Percentiles rank a stretch among this genome's conserved stretches.
Conservation (phyloP, 2,329 filamentous ascomycete genomes). For the Alternaria gansuensis region DNA sequence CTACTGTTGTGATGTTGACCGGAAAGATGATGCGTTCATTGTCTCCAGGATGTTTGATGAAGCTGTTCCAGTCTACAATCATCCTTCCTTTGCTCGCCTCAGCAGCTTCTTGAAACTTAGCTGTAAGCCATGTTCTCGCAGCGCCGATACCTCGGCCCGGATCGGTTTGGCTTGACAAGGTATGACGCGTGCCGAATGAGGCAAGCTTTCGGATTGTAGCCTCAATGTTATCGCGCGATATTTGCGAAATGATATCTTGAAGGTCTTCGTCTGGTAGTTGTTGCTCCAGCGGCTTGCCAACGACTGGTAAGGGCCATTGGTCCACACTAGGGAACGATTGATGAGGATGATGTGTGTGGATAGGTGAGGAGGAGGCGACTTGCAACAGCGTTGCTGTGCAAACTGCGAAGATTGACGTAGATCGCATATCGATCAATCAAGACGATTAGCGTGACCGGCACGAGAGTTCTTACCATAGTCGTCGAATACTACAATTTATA, state of each 20-base stretch:
- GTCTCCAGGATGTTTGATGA: constrained; percentile 55
- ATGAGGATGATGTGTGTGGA: constrained; percentile 24
- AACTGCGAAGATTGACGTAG: constrained; percentile 11
- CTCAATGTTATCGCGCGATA: constrained; percentile 56
- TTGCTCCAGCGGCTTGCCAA: constrained; percentile 44
- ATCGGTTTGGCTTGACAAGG: constrained; percentile 61
- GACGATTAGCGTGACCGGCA: background rate
- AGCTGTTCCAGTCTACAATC: constrained; percentile 61
- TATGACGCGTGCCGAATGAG: constrained; percentile 64
- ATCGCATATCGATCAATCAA: constrained; percentile 24
- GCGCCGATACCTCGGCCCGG: constrained; percentile 62
- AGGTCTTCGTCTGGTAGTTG: constrained; percentile 53
- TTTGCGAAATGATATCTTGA: constrained; percentile 47
- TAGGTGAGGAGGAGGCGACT: constrained; percentile 21
- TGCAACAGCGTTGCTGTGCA: constrained; percentile 18
- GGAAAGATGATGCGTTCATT: constrained; percentile 56
- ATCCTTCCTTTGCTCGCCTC: constrained; percentile 58
- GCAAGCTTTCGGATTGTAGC: constrained; percentile 61
- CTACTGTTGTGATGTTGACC: constrained; percentile 61
- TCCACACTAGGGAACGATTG: constrained; percentile 25
- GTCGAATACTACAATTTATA: background rate
- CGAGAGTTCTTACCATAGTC: background rate
- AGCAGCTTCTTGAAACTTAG: constrained; percentile 58
- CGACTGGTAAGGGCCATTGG: constrained; percentile 50
- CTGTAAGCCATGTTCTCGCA: constrained; percentile 63